Conservation (phyloP, 768 basidiomycete genomes). For the Tephrocybe sp. region DNA sequence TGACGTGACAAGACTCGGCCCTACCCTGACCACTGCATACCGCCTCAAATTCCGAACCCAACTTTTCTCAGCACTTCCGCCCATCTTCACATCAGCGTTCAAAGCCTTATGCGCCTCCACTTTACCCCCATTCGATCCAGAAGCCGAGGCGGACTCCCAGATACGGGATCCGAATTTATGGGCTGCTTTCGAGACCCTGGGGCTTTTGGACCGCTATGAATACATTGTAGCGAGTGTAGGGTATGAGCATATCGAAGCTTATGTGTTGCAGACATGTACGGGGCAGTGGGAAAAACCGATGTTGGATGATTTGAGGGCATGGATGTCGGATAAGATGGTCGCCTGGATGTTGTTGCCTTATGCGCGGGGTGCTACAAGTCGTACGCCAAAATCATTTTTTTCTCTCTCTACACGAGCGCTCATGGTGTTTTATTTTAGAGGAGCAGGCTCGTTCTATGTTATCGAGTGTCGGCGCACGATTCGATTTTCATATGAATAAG, state of each 20-base stretch:
- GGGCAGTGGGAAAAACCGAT: slow-evolving; percentile 69
- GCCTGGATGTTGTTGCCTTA: slow-evolving; percentile 86
- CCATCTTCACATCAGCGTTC: slow-evolving; percentile 65
- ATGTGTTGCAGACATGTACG: slow-evolving; percentile 64
- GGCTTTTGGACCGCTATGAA: slow-evolving; percentile 81
- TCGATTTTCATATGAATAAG: slow-evolving; percentile 93
- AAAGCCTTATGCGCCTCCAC: slow-evolving; percentile 63
- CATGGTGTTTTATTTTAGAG: slow-evolving; percentile 37
- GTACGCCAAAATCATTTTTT: slow-evolving; percentile 32
- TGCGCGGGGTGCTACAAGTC: slow-evolving; percentile 57
- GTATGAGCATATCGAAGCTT: slow-evolving; percentile 79
- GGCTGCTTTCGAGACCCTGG: slow-evolving; percentile 65
- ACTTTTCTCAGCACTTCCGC: slow-evolving; percentile 68
- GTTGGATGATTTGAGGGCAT: slow-evolving; percentile 57
- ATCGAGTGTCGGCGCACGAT: slow-evolving; percentile 73
- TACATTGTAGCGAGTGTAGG: slow-evolving; percentile 80
- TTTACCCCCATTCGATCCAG: slow-evolving; percentile 35
- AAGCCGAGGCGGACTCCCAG: slow-evolving; percentile 17
- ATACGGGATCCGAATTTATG: slow-evolving; percentile 36
- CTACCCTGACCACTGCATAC: slow-evolving; percentile 50
- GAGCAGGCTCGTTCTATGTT: slow-evolving; percentile 73
- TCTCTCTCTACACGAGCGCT: background rate
- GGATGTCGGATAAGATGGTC: slow-evolving; percentile 80
- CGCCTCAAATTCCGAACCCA: slow-evolving; percentile 71
- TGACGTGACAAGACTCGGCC: too few species aligned